Base-by-base conservation (phyloP, 805 yeast species). In the Ogataea paraovalis region DNA sequence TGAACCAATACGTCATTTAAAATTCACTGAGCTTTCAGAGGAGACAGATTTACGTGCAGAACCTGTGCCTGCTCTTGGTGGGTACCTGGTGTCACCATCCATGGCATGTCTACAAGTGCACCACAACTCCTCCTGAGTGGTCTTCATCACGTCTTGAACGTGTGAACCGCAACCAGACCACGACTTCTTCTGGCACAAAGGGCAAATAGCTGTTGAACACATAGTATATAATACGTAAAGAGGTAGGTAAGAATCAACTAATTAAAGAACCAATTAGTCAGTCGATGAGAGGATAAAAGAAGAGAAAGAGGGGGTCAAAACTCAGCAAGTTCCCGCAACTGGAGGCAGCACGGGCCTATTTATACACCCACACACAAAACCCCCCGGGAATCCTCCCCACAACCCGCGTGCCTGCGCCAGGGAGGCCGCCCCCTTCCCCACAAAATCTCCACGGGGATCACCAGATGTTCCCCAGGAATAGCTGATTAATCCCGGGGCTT, bases 131-230 rank as follows among this genome's bases (percentile, higher is more conserved):
- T 66, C 69, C 27, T 74, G 76, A 19, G 82, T 76, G 47, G 58
- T 54, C 45, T 72, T 74, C 85, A 80, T 79, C n/a, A 80, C 81
- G 14, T 61, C 53, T n/a, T 73, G 51, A 38, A 79, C 66, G 55
- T 80, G 84, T n/a, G 64, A 40, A 25, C 84, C 83, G 54, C 82
- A 78, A n/a, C 85, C 85, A 38, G 82, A 73, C 86, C 86, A 80
- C 13, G 83, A 71, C 55, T 79, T 79, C 58, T 74, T 75, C 52
- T 78, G 59, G 49, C 73, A 69, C 20, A 69, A 51, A 21, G 70
- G 70, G 48, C 73, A 70, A 33, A 68, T 64, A 28, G 71, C 70
- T 30, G 71, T 60, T 23, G 59, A 46, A 47, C 69, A 63, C 72
- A 68, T 68, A 39, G 34, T 47, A 3, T 25, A 6, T 25, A 16